phyloP scores from a whole-genome alignment of 164 flowering plant species.

The Magnolia sinica region DNA sequence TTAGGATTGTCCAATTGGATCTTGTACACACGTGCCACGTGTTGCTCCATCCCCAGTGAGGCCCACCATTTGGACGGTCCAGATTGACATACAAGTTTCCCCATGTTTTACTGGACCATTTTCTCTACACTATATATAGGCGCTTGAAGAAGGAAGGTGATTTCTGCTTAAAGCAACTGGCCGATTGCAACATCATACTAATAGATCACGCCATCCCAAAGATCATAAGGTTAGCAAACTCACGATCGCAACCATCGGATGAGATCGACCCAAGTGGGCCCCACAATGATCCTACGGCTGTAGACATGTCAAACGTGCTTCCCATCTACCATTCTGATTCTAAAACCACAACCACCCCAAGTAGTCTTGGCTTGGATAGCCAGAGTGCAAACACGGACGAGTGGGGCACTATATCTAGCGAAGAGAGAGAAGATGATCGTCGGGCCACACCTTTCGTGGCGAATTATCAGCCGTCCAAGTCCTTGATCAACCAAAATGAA shows the following conservation, averaged over 20 bases:
- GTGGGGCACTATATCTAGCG: conserved; percentile 13
- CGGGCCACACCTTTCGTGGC: conserved; percentile 4
- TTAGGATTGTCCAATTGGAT: too few species aligned
- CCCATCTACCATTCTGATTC: conserved; percentile 4
- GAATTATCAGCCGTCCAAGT: conserved; percentile 1
- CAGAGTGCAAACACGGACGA: conserved; percentile 11
- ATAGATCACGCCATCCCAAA: conserved; percentile 36
- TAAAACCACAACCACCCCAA: conserved; percentile 7
- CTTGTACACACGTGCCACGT: too few species aligned
- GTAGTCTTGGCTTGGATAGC: conserved; percentile 23
- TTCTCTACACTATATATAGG: conserved; percentile 21
- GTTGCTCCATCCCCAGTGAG: too few species aligned
- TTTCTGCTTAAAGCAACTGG: conserved; percentile 25
- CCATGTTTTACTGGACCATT: background rate
- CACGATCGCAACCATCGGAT: background rate
- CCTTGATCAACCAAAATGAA: background rate
- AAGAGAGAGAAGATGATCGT: conserved; percentile 12
- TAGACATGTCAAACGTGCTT: conserved; percentile 10
- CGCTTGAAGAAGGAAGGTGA: conserved; percentile 31
- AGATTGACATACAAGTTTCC: background rate
- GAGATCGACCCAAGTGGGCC: background rate
- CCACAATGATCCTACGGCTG: conserved; percentile 9
- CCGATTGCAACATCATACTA: conserved; percentile 25
- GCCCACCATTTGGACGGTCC: too few species aligned
- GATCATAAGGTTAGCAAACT: conserved; percentile 15